Base-by-base conservation (phyloP, 192 early-diverging fungal species). In the Backusella morwellensis region DNA sequence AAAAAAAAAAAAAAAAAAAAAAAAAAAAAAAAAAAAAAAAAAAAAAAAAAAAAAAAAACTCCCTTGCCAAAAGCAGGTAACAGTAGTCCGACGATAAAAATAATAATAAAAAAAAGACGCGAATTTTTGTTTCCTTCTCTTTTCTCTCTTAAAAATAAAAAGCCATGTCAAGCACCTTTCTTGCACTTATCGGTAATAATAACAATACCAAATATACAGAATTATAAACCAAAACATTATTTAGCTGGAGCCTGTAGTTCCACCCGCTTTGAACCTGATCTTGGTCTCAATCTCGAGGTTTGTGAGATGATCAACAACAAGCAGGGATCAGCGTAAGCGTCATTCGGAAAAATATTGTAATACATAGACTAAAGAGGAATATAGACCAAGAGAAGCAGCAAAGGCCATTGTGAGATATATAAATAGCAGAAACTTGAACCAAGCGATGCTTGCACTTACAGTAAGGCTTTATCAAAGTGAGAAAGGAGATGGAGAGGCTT, bases 241-340 rank as follows among this genome's bases (percentile, higher is more conserved):
- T 44, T 90, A 90, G 96, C 94, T 81, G 89, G 90, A 32, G 96
- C 95, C 3, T 96, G 96, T 77, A 87, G 90, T 66, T 87, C 92
- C 7, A 84, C 88, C 15, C 88, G 87, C 15, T 80, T 78, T 75
- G 91, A 93, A 59, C 92, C 97, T 0, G 95, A 99, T 78, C 78
- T 97, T 70, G 87, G 91, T 15, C 86, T 99, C 50, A 95, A 97
- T 84, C 89, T 99, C 26, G 97, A 99, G 83, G 96, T 99, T 70
- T 96, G 94, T 82, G 96, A 98, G 81, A 86, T 97, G 66, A 93
- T 99, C 77, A 98, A 97, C 81, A 88, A 91, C 63, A 98, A 98
- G 80, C 90, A 92, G 76, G 91, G 93, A 75, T 93, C 90, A 82
- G 91, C 86, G 93, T 92, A 90, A 73, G 91, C 88, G 19, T 36